Base-by-base conservation (phyloP, 345 rosid species). In the Populus alba region DNA sequence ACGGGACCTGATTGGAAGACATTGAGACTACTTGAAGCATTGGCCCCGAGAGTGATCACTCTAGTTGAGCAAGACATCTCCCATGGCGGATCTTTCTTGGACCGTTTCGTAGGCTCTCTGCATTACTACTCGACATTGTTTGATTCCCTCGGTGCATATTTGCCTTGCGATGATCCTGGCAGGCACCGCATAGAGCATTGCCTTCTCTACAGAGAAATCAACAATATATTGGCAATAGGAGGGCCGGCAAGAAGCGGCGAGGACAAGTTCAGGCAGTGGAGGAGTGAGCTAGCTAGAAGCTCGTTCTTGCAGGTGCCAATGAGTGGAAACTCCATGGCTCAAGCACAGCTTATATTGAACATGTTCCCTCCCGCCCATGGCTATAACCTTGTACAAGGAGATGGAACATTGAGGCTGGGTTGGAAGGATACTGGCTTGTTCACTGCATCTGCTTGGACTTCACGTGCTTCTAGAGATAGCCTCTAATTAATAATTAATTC, bases 391-490 rank as follows among this genome's bases (percentile, higher is more conserved):
- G 87, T 80, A 3, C 92, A 84, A 75, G 92, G 88, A 38, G 93
- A 89, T 71, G 95, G 95, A 1, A 83, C 90, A 13, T 83, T 91
- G 57, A 84, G 80, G 77, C 91, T 91, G 23, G 95, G 95, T 11
- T 91, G 95, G 95, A 89, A 88, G 75, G 90, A 87, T 8, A 88
- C 91, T 29, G 83, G 87, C 83, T 83, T 88, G 88, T 84, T 87
- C 41, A 85, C 93, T 38, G 95, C 90, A 83, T 91, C 95, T 59
- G 84, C 89, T 70, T 89, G 95, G 95, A 91, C 92, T 27, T 83
- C 85, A 35, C 85, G 59, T 47, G 77, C 75, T 79, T 76, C 86
- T 62, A 59, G 80, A 59, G 80, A 76, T 84, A 86, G 78, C 10
- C 18, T 29, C 9, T 45, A 29, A 55, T 39, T 53, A 25, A 25